phyloP scores from a whole-genome alignment of 1,284 basidiomycete genomes.

The Thecaphora thlaspeos region DNA sequence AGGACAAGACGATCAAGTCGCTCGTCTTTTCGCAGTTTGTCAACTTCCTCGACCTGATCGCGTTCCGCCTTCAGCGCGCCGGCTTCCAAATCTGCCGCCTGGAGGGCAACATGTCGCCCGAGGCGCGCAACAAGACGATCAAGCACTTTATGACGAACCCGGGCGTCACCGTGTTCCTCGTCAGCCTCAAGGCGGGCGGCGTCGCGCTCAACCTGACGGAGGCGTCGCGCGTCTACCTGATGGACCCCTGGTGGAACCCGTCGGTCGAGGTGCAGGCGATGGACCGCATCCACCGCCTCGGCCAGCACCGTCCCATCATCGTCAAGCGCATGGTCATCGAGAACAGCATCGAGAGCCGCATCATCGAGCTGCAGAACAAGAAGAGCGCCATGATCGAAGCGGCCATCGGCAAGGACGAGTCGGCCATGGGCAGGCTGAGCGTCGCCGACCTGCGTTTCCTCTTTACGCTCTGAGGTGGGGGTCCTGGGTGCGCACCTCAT shows the following conservation, averaged over 20 bases:
- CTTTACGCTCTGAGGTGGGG: slow-evolving; percentile 39
- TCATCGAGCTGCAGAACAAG: slow-evolving; percentile 86
- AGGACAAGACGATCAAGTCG: slow-evolving; percentile 91
- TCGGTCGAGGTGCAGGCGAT: slow-evolving; percentile 69
- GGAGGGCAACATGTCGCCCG: slow-evolving; percentile 95
- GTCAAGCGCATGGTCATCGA: slow-evolving; percentile 93
- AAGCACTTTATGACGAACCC: slow-evolving; percentile 93
- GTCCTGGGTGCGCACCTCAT: neutral
- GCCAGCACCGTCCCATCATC: slow-evolving; percentile 85
- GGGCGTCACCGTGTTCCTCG: slow-evolving; percentile 92
- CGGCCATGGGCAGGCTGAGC: slow-evolving; percentile 55
- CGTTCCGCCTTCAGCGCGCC: slow-evolving; percentile 84
- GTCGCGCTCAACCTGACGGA: slow-evolving; percentile 66
- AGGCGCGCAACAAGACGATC: slow-evolving; percentile 90
- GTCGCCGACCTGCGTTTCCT: slow-evolving; percentile 54
- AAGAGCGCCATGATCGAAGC: slow-evolving; percentile 65
- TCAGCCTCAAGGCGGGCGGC: slow-evolving; percentile 90
- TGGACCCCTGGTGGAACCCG: slow-evolving; percentile 58
- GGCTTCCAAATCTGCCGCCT: slow-evolving; percentile 85
- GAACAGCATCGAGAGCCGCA: slow-evolving; percentile 92
- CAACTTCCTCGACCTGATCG: slow-evolving; percentile 76
- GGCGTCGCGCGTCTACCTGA: slow-evolving; percentile 55
- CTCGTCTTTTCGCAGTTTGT: slow-evolving; percentile 95
- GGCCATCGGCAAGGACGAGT: slow-evolving; percentile 55
- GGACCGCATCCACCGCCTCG: slow-evolving; percentile 84